Base-by-base conservation (phyloP, 257 asterid species). In the Phtheirospermum japonicum region DNA sequence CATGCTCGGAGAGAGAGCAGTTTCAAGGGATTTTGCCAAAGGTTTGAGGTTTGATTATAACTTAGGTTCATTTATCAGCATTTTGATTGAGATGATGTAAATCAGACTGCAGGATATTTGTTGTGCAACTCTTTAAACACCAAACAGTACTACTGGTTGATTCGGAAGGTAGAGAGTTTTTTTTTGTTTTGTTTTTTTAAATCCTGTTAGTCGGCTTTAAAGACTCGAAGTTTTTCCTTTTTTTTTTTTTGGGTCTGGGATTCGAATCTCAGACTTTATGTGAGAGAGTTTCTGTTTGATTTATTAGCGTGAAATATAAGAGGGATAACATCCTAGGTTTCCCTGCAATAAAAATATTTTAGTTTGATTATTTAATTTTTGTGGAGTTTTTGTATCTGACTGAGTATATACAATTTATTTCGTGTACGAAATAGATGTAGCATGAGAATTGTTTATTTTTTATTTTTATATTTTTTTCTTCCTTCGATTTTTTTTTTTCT, bases 61-160 rank as follows among this genome's bases (percentile, higher is more conserved):
- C 76, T 70, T 82, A 75, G 86, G 78, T 61, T 82, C 72, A 46
- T 63, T 71, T 71, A 45, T 76, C 67, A 51, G 75, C 76, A 74
- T 73, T 75, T 62, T 59, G 76, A 68, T 85, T 76, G 87, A 83
- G 89, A 81, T 76, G 89, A 81, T 76, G 95, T 83, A 75, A 76
- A 82, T 83, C 83, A 76, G 84, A 72, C 61, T 70, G 80, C 83
- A 70, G 76, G 80, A 78, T 74, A 79, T 73, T 73, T 74, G 76
- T 74, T 64, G 73, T 76, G 81, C 73, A 72, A 62, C 85, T 74
- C 70, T 78, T 75, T 75, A 53, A 66, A 71, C 58, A 37, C 67
- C 67, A 74, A 60, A 74, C 12, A 39, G 80, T 70, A 72, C 76
- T 66, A 39, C 76, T 67, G 73, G 73, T 76, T 69, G 73, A 71